Base-by-base conservation (phyloP, 169 alveolate genomes). In the Toxoplasma gondii region DNA sequence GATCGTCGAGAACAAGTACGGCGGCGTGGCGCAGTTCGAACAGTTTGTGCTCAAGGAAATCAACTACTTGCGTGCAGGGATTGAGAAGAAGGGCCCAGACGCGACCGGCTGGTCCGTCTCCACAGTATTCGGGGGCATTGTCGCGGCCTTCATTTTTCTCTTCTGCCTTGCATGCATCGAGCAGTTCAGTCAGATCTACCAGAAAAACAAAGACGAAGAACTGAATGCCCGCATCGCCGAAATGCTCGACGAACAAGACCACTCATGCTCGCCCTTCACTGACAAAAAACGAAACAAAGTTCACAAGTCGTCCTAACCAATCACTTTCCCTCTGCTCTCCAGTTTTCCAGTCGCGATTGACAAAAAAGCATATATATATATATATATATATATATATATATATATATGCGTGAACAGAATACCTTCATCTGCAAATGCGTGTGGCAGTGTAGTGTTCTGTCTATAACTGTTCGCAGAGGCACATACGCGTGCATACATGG, bases 111-210 rank as follows among this genome's bases (percentile, higher is more conserved):
- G 84, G 43, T 36, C 86, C 24, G 74, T 43, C 70, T 69, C 74
- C 67, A 49, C 67, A 12, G 22, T 74, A 1, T 74, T 74, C 44
- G 84, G 84, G 12, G 34, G 80, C 10, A 17, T 64, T 27, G 81
- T 88, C 29, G 87, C 45, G 41, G 87, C 44, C 39, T 88, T 70
- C 74, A 80, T 70, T 36, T 49, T 88, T 43, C 70, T 64, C 70
- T 88, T 88, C 41, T 78, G 84, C 10, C 70, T 67, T 12, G 86
- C 87, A 39, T 88, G 93, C 69, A 44, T 88, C 38, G 93, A 88
- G 87, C 84, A 88, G 43, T 88, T 88, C 27, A 87, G 88, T 0
- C 93, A 88, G 84, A 29, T 64, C 19, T 67, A 41, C 69, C 54
- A 69, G 41, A 88, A 88, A 67, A 54, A 64, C 4, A 27, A 49